These are phyloP conservation scores for Candida sonorensis DNA, from an alignment of 805 yeast genomes.

Conservation along the genomic window DNA sequence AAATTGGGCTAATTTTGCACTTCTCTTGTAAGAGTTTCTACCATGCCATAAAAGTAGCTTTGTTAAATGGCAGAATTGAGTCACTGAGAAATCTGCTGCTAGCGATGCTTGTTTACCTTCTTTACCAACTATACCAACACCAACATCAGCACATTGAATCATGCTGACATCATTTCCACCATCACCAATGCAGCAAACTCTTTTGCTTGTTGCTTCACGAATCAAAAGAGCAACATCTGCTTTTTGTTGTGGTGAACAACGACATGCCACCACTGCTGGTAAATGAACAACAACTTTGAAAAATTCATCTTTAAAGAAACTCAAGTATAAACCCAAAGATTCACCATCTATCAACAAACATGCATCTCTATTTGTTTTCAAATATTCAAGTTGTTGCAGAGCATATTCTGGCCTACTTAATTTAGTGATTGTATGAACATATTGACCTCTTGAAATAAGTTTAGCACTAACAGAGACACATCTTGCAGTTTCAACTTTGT, in stretches of 20 bases:
- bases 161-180: constrained; percentile 99
- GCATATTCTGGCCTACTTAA: constrained; percentile 60
- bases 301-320: constrained; percentile 61
- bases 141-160: constrained; percentile 99
- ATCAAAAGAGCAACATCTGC: constrained; percentile 89
- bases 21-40: constrained; percentile 90
- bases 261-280: constrained; percentile 96
- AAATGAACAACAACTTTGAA: constrained; percentile 68
- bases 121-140: constrained; percentile 98
- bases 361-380: constrained; percentile 55
- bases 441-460: constrained; percentile 88
- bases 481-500: constrained; percentile 95
- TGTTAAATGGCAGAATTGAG: constrained; percentile 84
- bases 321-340: constrained; percentile 65
- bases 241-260: constrained; percentile 98
- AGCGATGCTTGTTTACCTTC: constrained; percentile 97
- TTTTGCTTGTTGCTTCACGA: constrained; percentile 68
- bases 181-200: constrained; percentile 98
- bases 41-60: constrained; percentile 95
- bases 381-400: constrained; percentile 64
- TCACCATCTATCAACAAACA: constrained; percentile 93
- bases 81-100: constrained; percentile 93
- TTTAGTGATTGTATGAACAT: constrained; percentile 78
- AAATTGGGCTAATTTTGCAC: constrained; percentile 92
- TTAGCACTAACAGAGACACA: constrained; percentile 97